Evolutionary conservation across 345 rosid genomes (phyloP), one percentile per base, ranked within the genome.

Genomic region (Draba incana): DNA sequence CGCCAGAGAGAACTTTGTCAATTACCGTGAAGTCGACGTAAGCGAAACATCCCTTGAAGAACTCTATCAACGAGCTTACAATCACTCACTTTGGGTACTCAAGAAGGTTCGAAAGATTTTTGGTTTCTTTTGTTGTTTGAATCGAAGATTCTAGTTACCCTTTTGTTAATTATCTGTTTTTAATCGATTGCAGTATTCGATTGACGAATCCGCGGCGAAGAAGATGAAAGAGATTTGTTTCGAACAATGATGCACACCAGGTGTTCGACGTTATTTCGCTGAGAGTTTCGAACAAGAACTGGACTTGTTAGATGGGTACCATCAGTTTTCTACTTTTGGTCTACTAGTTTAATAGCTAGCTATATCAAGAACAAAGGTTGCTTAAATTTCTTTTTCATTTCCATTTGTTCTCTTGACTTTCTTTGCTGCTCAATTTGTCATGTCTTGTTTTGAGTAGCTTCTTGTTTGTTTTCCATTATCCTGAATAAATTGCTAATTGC

Each of bases 51-150:
- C 91, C 69, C 82, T 91, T 23, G 83, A 84, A 13, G 97, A 94
- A 83, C 92, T 89, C 83, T 91, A 83, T 74, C 90, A 75, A 59
- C 79, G 99, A 48, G 84, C 96, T 10, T 89, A 87, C 52, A 84
- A 82, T 77, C 99, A 94, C 81, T 91, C 99, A 52, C 69, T 89
- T 45, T 91, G 99, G 99, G 87, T 94, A 72, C 93, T 91, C 81
- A 80, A 79, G 66, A 94, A 94, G 99, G 96, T 89, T 30, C 13
- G 1, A 28, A 28, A 16, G 33, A 5, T 27, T 51, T 37, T 15
- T 9, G 46, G 5, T 35, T 27, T 20, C 39, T 23, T 12, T 14
- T 15, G 10, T n/a, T 8, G 24, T 3, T 30, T 13, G 16, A 41
- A 43, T 28, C 20, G 6, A 15, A 15, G 8, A 9, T 10, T 57